Base-by-base conservation (phyloP, 75 land plant genomes). In the Cupressus sempervirens region DNA sequence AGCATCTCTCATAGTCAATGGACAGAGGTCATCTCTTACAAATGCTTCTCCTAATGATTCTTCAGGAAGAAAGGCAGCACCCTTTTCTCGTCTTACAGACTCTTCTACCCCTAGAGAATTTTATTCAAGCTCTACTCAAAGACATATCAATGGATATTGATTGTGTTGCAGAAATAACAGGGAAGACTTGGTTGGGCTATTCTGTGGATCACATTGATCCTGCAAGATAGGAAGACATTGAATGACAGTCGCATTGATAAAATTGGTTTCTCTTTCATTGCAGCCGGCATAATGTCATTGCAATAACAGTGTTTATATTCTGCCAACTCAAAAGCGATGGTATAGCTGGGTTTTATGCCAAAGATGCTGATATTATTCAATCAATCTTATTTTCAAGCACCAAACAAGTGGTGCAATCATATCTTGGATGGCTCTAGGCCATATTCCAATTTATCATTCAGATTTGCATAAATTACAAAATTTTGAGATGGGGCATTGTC, bases 41-140 rank as follows among this genome's bases (percentile, higher is more conserved):
- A 67, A 85, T 68, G n/a, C 52, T 30, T 82, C 89, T n/a, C 87
- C 62, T 11, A 83, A 87, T 67, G 68, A 36, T 65, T 86, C 80
- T 41, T 70, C 82, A 38, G 90, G 89, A 56, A 84, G 86, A n/a
- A 82, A 85, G 30, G 91, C 91, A 84, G 86, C 91, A 23, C 94
- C 96, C 4, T 96, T 95, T 83, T 95, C 98, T 12, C 88, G 98
- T 14, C 89, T 96, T 84, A 91, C 87, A 56, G 94, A 89, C 67
- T 81, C 80, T 7, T 79, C 81, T 79, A 50, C 45, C 10, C 43
- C 81, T 9, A 41, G 76, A 75, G 90, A 88, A 34, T 53, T 86
- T 30, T 29, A 40, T 16, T 67, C 84, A 16, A 89, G 87, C 54
- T 80, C 91, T 7, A 43, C 83, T 26, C 81, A 87, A 56, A 87